Evolutionary conservation across 164 flowering plant species (phyloP).

Genomic region (Macadamia integrifolia): DNA sequence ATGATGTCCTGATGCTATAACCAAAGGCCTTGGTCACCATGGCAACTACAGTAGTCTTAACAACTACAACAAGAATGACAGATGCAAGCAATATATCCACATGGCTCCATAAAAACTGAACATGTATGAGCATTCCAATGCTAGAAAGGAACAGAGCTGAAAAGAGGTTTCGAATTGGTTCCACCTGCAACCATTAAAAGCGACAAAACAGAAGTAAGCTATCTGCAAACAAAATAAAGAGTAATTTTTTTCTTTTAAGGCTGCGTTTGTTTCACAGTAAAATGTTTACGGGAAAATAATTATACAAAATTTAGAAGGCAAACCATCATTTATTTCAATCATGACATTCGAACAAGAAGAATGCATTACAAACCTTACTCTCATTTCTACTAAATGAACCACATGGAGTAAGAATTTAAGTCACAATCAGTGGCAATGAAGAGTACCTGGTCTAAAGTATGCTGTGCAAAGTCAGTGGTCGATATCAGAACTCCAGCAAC

Average conservation of each 20-base stretch:
- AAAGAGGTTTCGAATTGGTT: constrained; percentile 92
- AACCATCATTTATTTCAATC: no score
- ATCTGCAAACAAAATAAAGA: no score
- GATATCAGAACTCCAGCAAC: constrained; percentile 98
- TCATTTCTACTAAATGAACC: not conserved
- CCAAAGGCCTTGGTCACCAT: constrained; percentile 69
- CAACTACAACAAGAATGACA: constrained; percentile 75
- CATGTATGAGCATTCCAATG: constrained; percentile 96
- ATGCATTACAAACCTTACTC: not conserved
- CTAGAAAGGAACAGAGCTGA: constrained; percentile 96
- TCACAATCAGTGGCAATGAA: not conserved
- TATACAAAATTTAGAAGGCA: no score
- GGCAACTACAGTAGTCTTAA: constrained; percentile 68
- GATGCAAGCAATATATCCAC: constrained; percentile 93
- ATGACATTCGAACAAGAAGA: no score
- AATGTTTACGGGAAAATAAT: no score
- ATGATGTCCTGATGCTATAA: constrained; percentile 57
- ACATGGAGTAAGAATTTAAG: constrained; percentile 2
- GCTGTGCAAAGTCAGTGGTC: constrained; percentile 89
- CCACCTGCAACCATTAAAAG: constrained; percentile 57
- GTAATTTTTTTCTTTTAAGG: not conserved
- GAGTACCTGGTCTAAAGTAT: constrained; percentile 97
- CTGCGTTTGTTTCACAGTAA: no score
- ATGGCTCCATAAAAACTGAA: constrained; percentile 90
- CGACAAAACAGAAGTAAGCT: not conserved